These are phyloP conservation scores for Ophiostoma perfectum DNA, from an alignment of 2,329 filamentous ascomycete species.

Conservation along the genomic window DNA sequence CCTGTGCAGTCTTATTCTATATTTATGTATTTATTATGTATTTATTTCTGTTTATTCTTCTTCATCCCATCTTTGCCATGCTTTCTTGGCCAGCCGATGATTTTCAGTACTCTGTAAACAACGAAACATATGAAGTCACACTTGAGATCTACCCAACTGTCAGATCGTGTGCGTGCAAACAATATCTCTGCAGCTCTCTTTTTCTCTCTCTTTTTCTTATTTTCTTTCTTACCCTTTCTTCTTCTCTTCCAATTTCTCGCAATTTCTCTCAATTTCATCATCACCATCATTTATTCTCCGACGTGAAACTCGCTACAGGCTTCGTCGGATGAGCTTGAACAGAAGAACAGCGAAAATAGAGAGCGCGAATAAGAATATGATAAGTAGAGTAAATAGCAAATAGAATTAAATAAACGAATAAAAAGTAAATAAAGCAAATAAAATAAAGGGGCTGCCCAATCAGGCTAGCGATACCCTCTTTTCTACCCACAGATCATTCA, in stretches of 20 bases:
- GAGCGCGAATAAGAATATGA: not conserved
- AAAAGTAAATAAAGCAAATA: not conserved
- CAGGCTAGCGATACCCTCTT: not conserved
- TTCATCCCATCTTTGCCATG: constrained; percentile 10
- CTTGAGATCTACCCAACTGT: no score
- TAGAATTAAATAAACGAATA: not conserved
- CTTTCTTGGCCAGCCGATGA: not conserved
- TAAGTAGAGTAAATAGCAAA: not conserved
- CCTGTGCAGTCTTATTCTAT: not conserved
- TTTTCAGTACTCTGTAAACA: no score
- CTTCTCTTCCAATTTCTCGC: not conserved
- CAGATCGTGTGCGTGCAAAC: no score
- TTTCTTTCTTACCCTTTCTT: not conserved
- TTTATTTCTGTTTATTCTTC: not conserved
- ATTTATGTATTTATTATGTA: not conserved
- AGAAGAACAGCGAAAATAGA: not conserved
- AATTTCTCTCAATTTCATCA: not conserved
- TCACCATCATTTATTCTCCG: not conserved
- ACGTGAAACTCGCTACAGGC: not conserved
- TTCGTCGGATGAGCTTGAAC: not conserved
- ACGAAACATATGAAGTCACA: no score
- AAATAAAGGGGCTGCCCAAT: constrained; percentile 15
- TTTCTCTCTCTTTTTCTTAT: constrained; percentile 5
- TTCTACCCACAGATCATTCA: not conserved
- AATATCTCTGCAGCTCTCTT: not conserved